Base-by-base conservation (phyloP, 345 rosid genomes). In the Gossypium anomalum region DNA sequence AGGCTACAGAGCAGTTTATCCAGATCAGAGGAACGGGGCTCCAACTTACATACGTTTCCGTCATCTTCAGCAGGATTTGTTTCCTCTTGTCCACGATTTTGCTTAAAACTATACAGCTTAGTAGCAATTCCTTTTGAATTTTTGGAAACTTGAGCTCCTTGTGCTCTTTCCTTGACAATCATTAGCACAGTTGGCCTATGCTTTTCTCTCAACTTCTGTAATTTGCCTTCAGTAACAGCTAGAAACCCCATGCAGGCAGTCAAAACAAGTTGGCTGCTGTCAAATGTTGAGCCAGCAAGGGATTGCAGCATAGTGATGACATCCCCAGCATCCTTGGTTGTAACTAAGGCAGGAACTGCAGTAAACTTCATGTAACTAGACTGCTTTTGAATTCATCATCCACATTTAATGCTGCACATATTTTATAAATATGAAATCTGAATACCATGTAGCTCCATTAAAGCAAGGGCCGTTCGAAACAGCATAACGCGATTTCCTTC, bases 401-500 rank as follows among this genome's bases (percentile, higher is more conserved):
- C 66, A 78, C 62, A 78, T 62, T 49, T 56, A 72, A 75, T 45
- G 61, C 67, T 67, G 45, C 29, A 68, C n/a, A 29, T 66, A 67
- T 49, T 27, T 77, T 38, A 48, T 59, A 62, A 48, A 63, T 63
- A 63, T 44, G 43, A 45, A 65, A 51, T 66, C 64, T 38, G 41
- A 70, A 29, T 90, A 92, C 98, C 97, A 77, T 92, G 89, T 79
- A 92, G 80, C 76, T 94, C 98, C 97, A 94, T 90, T 79, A 94
- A 79, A 76, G 97, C 94, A 81, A 94, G 93, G 56, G 98, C 98
- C 62, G 98, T 90, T 81, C 93, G 88, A 78, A 95, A 93, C 75
- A 95, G 85, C 89, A 95, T 90, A 20, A 92, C 94, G 67, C 98
- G 98, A 76, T 91, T 95, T 77, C 99, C 99, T 84, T 95, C 98